Evolutionary conservation across 1,139 yeast genomes (phyloP).

Genomic region (Candida sp.): DNA sequence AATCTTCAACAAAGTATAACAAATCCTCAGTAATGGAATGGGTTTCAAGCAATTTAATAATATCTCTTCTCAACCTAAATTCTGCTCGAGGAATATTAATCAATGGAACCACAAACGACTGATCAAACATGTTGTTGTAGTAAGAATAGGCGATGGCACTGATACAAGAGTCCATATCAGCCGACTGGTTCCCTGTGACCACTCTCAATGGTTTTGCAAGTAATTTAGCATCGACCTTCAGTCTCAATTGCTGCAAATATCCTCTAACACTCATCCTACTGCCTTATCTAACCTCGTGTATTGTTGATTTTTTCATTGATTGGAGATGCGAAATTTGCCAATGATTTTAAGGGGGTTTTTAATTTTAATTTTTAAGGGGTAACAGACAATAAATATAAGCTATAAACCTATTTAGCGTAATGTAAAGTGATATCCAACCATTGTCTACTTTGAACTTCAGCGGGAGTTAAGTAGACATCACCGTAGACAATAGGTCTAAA

Average conservation of each 20-base stretch:
- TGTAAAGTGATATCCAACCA: conserved; percentile 83
- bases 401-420: conserved; percentile 57
- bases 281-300: background rate
- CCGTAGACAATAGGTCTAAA: conserved; percentile 90
- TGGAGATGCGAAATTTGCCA: background rate
- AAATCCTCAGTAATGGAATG: conserved; percentile 46
- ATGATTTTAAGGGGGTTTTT: background rate
- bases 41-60: conserved; percentile 48
- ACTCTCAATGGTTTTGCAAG: conserved; percentile 27
- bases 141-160: conserved; percentile 73
- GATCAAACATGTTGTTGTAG: conserved; percentile 28
- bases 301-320: background rate
- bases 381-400: background rate
- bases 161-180: conserved; percentile 84
- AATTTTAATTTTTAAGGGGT: background rate
- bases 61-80: conserved; percentile 67
- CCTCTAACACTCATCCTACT: conserved; percentile 19
- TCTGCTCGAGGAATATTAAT: conserved; percentile 71
- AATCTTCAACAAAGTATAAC: conserved; percentile 68
- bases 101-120: conserved; percentile 51
- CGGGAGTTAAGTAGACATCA: conserved; percentile 56
- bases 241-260: conserved; percentile 18
- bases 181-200: conserved; percentile 84
- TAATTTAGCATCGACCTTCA: conserved; percentile 12
- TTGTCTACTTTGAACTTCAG: conserved; percentile 69